Evolutionary conservation across 208 protist species (phyloP).

Genomic region (Trypanosoma caninum): DNA sequence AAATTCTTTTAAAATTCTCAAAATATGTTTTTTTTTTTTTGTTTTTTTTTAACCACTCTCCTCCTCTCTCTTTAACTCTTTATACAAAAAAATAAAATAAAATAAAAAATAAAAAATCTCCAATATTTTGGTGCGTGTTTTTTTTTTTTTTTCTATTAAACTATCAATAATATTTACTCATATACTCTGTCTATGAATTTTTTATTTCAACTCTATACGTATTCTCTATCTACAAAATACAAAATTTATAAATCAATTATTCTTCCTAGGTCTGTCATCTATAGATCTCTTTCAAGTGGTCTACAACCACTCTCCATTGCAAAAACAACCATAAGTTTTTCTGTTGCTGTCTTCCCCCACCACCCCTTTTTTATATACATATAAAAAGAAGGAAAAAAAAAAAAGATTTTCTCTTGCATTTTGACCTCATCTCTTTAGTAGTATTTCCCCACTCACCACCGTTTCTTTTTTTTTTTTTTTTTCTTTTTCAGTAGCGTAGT

Average conservation of each 20-base stretch:
- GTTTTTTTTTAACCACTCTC: neutral
- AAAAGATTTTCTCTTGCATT: no score
- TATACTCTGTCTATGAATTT: no score
- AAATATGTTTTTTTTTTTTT: neutral
- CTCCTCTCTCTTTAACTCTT: neutral
- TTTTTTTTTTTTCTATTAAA: neutral
- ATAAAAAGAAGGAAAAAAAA: no score
- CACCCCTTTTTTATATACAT: slow-evolving; percentile 4
- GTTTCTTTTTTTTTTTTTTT: slow-evolving; percentile 1
- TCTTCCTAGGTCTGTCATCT: slow-evolving; percentile 3
- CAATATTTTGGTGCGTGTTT: neutral
- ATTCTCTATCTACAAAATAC: neutral
- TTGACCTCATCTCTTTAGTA: no score
- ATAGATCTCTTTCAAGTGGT: slow-evolving; percentile 15
- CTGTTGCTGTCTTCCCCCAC: neutral
- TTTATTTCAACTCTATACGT: no score
- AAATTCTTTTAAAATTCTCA: no score
- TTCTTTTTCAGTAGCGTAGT: no score
- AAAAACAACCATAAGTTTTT: no score
- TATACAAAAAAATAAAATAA: neutral
- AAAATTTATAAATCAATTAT: neutral
- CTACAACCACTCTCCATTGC: neutral
- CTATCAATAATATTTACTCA: no score
- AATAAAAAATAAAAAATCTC: no score
- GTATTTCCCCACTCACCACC: neutral